phyloP scores from a whole-genome alignment of 2,329 filamentous ascomycete genomes.

The Madurella fahalii region DNA sequence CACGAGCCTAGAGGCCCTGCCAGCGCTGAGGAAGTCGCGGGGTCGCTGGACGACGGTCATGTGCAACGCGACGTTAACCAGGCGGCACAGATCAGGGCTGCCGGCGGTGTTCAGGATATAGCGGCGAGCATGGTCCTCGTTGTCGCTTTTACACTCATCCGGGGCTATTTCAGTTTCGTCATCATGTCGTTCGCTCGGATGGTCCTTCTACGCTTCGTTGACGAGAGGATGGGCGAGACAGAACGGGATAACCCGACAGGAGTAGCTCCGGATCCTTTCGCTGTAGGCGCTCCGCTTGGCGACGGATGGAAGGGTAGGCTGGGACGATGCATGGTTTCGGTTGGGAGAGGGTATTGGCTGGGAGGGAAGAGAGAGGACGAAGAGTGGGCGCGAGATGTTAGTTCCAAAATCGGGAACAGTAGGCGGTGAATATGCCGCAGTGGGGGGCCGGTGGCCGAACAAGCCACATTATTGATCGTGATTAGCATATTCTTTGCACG shows the following conservation, averaged over 20 bases:
- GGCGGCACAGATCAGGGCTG: constrained; percentile 20
- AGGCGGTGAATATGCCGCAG: constrained; percentile 9
- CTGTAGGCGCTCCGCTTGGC: constrained; percentile 64
- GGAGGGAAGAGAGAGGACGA: constrained; percentile 59
- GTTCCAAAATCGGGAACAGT: constrained; percentile 33
- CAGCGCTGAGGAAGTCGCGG: constrained; percentile 4
- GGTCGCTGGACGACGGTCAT: neutral
- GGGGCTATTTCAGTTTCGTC: constrained; percentile 79
- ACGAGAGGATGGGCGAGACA: constrained; percentile 41
- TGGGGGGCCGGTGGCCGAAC: neutral
- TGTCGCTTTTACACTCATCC: constrained; percentile 65
- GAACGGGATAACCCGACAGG: constrained; percentile 38
- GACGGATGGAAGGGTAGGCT: constrained; percentile 74
- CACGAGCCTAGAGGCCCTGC: constrained; percentile 18
- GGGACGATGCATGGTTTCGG: constrained; percentile 71
- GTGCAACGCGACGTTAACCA: constrained; percentile 17
- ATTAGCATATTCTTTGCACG: neutral
- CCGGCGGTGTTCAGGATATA: constrained; percentile 50
- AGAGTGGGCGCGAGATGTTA: constrained; percentile 63
- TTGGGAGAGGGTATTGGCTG: constrained; percentile 77
- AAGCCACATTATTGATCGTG: neutral
- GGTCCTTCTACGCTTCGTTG: constrained; percentile 67
- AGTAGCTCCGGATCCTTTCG: constrained; percentile 56
- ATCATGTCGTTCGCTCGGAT: constrained; percentile 79
- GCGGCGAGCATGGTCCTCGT: constrained; percentile 76